Conservation (phyloP, 164 flowering plant species). For the Houttuynia cordata region DNA sequence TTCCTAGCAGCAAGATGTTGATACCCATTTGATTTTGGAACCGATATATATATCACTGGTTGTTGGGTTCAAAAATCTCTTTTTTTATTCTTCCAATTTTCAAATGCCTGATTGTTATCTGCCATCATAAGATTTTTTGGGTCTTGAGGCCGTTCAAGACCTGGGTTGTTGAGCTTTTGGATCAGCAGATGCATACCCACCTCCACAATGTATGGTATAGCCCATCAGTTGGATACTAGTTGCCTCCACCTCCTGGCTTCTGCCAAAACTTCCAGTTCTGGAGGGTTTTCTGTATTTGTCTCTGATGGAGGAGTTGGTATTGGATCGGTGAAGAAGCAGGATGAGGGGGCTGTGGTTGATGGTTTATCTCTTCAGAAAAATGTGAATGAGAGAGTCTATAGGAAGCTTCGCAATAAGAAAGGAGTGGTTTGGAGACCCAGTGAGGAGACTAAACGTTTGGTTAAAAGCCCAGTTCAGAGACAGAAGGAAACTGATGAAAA, state of each 20-base stretch:
- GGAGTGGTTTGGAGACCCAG: constrained; percentile 1
- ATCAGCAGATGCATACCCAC: constrained; percentile 3
- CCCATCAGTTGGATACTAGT: constrained; percentile 18
- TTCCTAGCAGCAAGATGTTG: background rate
- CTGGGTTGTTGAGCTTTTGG: background rate
- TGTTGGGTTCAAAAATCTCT: background rate
- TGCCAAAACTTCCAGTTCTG: constrained; percentile 1
- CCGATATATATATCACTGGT: background rate
- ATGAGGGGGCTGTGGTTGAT: background rate
- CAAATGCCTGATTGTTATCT: constrained; percentile 20
- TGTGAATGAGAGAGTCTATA: constrained; percentile 8
- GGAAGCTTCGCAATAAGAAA: constrained; percentile 2
- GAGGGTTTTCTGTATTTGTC: background rate
- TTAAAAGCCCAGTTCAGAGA: constrained; percentile 8
- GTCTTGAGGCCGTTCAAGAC: constrained; percentile 2
- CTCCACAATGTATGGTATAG: constrained; percentile 21
- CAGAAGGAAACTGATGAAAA: constrained; percentile 10
- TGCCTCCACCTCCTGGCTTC: constrained; percentile 15
- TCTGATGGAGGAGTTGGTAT: background rate
- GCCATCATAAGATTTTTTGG: constrained; percentile 2
- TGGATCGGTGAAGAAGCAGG: background rate
- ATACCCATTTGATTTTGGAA: background rate
- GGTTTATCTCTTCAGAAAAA: background rate
- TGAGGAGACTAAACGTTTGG: background rate
- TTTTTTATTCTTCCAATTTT: background rate